Evolutionary conservation across 768 basidiomycete genomes (phyloP).

Genomic region (Serendipita indica): DNA sequence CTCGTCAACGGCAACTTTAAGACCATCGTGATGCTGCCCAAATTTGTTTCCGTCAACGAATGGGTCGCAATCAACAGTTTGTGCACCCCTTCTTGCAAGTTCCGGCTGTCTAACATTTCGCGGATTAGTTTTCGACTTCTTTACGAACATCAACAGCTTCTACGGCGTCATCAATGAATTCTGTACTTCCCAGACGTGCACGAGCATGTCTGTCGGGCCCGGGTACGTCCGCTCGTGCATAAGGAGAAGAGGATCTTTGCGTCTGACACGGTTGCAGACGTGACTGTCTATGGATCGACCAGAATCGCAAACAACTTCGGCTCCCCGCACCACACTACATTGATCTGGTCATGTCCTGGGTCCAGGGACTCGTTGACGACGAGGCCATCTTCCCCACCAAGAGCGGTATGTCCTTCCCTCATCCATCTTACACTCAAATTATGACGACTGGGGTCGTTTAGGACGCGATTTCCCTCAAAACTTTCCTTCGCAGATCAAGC

Average conservation of each 20-base stretch:
- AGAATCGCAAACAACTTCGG: conserved; percentile 73
- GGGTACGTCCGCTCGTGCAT: conserved; percentile 36
- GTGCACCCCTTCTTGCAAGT: conserved; percentile 20
- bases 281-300: conserved; percentile 91
- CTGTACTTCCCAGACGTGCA: conserved; percentile 81
- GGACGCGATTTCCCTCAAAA: conserved; percentile 75
- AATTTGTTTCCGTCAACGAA: conserved; percentile 90
- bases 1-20: conserved; percentile 98
- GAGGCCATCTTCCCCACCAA: conserved; percentile 92
- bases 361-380: conserved; percentile 88
- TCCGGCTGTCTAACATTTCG: background rate
- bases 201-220: conserved; percentile 80
- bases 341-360: conserved; percentile 95
- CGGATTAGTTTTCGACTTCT: conserved; percentile 85
- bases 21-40: conserved; percentile 91
- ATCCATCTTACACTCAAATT: conserved; percentile 8
- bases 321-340: conserved; percentile 92
- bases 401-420: conserved; percentile 42
- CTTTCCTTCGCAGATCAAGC: conserved; percentile 82
- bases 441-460: conserved; percentile 20
- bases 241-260: background rate
- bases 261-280: conserved; percentile 33
- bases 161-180: conserved; percentile 88
- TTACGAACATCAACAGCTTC: conserved; percentile 92
- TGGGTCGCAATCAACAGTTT: conserved; percentile 92